Percentiles rank a stretch among this genome's conserved stretches.
These are phyloP conservation scores for Dissophora globulifera DNA, from an alignment of 192 early-diverging fungal species.

Conservation along the genomic window DNA sequence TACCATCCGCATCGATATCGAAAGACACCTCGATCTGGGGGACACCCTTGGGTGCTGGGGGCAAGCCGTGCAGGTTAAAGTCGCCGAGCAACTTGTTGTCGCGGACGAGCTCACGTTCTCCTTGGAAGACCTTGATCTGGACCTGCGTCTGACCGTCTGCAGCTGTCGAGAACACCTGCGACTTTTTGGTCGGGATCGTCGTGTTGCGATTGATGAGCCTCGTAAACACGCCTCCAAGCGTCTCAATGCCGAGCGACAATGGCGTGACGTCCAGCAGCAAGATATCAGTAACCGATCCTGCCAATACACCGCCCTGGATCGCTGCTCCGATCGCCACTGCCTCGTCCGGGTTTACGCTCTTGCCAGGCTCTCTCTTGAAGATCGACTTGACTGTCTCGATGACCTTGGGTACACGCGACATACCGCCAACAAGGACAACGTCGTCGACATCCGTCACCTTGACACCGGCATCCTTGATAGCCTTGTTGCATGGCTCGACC, in stretches of 20 bases:
- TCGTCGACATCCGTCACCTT: conserved; percentile 86
- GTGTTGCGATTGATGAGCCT: conserved; percentile 97
- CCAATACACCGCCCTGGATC: conserved; percentile 97
- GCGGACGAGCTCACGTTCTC: conserved; percentile 95
- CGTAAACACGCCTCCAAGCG: conserved; percentile 97
- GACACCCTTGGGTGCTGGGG: conserved; percentile 96
- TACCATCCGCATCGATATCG: conserved; percentile 99
- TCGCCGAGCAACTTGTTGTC: conserved; percentile 99
- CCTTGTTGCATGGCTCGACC: conserved; percentile 92
- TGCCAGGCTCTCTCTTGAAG: conserved; percentile 93
- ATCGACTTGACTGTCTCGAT: conserved; percentile 89
- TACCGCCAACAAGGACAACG: conserved; percentile 97
- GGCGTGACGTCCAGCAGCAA: conserved; percentile 97
- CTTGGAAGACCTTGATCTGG: conserved; percentile 98
- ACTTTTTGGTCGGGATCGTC: conserved; percentile 99
- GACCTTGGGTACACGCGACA: conserved; percentile 98
- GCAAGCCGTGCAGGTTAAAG: conserved; percentile 94
- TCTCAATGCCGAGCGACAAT: conserved; percentile 98
- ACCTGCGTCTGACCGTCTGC: conserved; percentile 98
- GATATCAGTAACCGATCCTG: conserved; percentile 96
- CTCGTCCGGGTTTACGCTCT: conserved; percentile 98
- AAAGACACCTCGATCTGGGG: conserved; percentile 99
- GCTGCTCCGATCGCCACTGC: conserved; percentile 98
- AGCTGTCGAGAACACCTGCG: conserved; percentile 98
- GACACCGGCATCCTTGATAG: conserved; percentile 95